phyloP scores from a whole-genome alignment of 1,284 basidiomycete species.

The Pyrrhoderma lamaoense region DNA sequence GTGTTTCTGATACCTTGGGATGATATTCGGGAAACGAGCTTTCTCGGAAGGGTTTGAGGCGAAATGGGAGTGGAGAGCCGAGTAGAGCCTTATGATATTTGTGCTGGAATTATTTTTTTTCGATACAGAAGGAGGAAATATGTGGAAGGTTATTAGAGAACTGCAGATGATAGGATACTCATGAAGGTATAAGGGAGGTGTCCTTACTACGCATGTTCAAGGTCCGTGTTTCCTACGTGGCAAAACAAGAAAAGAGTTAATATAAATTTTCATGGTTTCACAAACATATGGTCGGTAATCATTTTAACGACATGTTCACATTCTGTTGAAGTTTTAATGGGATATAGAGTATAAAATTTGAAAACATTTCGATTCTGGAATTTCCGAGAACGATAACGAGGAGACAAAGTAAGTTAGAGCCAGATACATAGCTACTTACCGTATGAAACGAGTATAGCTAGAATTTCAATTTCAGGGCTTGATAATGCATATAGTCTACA shows the following conservation, averaged over 20 bases:
- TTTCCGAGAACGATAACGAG: no score
- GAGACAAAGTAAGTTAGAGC: no score
- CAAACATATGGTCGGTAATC: no score
- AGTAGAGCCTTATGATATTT: slow-evolving; percentile 78
- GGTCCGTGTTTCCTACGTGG: slow-evolving; percentile 61
- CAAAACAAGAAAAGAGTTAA: neutral
- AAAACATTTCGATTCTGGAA: no score
- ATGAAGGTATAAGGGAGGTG: no score
- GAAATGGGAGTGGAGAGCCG: slow-evolving; percentile 63
- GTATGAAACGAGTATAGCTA: slow-evolving; percentile 72
- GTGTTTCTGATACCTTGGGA: slow-evolving; percentile 23
- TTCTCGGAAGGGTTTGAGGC: slow-evolving; percentile 46
- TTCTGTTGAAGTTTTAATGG: no score
- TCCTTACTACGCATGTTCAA: slow-evolving; percentile 49
- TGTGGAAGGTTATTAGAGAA: no score
- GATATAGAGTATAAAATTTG: no score
- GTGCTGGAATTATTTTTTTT: neutral
- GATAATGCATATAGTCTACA: slow-evolving; percentile 59
- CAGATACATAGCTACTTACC: slow-evolving; percentile 43
- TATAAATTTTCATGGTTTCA: neutral
- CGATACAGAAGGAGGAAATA: no score
- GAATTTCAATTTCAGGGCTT: slow-evolving; percentile 70
- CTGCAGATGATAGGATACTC: no score
- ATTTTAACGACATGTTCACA: no score
- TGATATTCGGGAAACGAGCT: slow-evolving; percentile 56